These are phyloP conservation scores for Hypoxylon sp. DNA, from an alignment of 2,329 filamentous ascomycete genomes.

Conservation along the genomic window DNA sequence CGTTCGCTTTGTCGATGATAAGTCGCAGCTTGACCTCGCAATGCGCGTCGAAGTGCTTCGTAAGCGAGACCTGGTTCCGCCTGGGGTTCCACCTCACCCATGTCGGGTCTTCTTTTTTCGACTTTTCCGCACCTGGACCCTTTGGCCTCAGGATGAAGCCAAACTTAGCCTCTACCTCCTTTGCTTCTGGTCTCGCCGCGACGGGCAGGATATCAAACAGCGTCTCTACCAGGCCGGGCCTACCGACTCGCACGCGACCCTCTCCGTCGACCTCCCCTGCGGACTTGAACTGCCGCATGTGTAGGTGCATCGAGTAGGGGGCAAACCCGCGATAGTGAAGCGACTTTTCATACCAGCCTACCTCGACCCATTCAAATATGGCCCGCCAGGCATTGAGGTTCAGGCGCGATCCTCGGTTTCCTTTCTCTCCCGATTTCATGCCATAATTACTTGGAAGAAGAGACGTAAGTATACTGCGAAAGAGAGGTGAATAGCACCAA, in stretches of 20 bases:
- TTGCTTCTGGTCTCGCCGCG: constrained; percentile 6
- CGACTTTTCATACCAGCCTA: constrained; percentile 25
- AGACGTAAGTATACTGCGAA: neutral
- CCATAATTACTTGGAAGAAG: constrained; percentile 19
- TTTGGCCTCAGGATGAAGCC: constrained; percentile 9
- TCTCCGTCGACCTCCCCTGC: neutral
- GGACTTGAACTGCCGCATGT: neutral
- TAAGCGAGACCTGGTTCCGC: constrained; percentile 4
- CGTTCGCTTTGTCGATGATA: constrained; percentile 5
- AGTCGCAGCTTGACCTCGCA: constrained; percentile 24
- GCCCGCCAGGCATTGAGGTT: constrained; percentile 18
- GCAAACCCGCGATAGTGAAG: constrained; percentile 21
- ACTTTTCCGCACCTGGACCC: neutral
- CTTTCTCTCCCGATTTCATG: neutral
- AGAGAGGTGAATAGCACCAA: neutral
- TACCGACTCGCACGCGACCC: constrained; percentile 22
- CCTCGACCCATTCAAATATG: constrained; percentile 19
- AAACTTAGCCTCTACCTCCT: constrained; percentile 14
- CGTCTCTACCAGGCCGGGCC: constrained; percentile 16
- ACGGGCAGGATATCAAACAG: constrained; percentile 25
- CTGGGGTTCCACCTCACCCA: constrained; percentile 26
- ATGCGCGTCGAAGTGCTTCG: constrained; percentile 9
- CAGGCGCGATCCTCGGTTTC: constrained; percentile 21
- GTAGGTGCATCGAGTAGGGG: constrained; percentile 20
- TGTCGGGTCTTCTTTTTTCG: too few species aligned